Evolutionary conservation across 2,329 filamentous ascomycete species (phyloP).

Genomic region (Knoxdaviesia proteae): DNA sequence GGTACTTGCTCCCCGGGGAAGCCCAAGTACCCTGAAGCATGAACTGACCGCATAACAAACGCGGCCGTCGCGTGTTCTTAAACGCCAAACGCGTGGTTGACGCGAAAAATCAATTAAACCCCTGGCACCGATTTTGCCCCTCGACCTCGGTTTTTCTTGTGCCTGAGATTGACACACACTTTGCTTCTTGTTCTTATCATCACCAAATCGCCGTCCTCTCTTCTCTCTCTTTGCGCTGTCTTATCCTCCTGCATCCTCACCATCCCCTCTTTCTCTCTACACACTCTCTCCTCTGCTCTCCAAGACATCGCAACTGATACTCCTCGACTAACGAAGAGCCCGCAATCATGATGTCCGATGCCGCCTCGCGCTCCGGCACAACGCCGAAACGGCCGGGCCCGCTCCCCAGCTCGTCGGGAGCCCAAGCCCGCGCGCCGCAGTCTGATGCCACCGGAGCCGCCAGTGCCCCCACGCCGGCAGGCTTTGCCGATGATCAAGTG

Average conservation of each 20-base stretch:
- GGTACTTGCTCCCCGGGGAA: no score
- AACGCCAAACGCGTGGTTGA: not conserved
- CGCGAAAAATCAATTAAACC: slow-evolving; percentile 1
- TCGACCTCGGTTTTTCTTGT: no score
- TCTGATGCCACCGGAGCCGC: slow-evolving; percentile 38
- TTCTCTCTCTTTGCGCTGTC: not conserved
- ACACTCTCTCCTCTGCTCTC: not conserved
- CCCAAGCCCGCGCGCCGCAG: slow-evolving; percentile 35
- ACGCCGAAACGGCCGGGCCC: slow-evolving; percentile 20
- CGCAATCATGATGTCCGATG: slow-evolving; percentile 37
- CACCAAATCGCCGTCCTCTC: not conserved
- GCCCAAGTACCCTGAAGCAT: no score
- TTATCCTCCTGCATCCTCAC: not conserved
- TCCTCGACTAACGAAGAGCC: slow-evolving; percentile 27
- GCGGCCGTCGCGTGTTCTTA: no score
- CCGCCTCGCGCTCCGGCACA: slow-evolving; percentile 18
- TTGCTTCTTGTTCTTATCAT: no score
- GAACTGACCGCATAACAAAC: no score
- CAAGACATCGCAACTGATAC: slow-evolving; percentile 17
- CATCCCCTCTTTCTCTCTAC: not conserved
- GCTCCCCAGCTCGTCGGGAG: slow-evolving; percentile 28
- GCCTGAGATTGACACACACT: no score
- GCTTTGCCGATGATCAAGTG: slow-evolving; percentile 43
- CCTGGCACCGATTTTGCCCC: not conserved
- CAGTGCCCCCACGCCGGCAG: slow-evolving; percentile 37